Base-by-base conservation (phyloP, 1,284 basidiomycete genomes). In the Trametes versicolor region DNA sequence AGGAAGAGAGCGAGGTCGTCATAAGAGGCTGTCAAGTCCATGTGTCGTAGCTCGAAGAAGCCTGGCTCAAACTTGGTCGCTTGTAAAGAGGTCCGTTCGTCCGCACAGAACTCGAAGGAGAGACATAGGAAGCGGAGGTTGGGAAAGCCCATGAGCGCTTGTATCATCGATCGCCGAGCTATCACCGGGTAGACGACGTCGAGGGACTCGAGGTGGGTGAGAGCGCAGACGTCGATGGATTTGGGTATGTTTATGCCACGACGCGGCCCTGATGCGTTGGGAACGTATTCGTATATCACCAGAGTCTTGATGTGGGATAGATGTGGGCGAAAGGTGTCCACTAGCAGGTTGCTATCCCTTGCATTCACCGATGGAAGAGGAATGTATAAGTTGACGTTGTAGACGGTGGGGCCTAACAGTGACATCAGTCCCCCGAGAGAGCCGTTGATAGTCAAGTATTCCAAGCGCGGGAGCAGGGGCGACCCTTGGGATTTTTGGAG, bases 31-130 rank as follows among this genome's bases (percentile, higher is more conserved):
- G 21, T 19, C 19, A 54, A 36, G 13, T 54, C 9, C 23, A 54
- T 36, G n/a, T 27, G 13, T 19, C 32, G 34, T 2, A 54, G 52
- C 23, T 54, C 36, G 37, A 54, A 54, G 23, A 54, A 54, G 21
- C 52, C 52, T 3, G 52, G 52, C 21, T 15, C 52, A 10, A 54
- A n/a, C 13, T 17, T 17, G 10, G 52, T n/a, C 52, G 13, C 21
- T 15, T 36, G 36, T 5, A 54, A 12, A 17, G 52, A 23, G 37
- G 9, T 23, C 13, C 9, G 34, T 19, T 34, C 37, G 7, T 37
- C 21, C 19, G 6, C 21, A 19, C 15, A 25, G 7, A 37, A 23
- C 51, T 53, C 21, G 23, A 54, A 54, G 5, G 10, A 17, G 21
- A 54, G 37, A 23, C 8, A 7, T 7, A 54, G 52, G 15, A 27